A percentile compares a stretch with the other conserved stretches of the same genome.
Conservation (phyloP, 345 rosid genomes). For the Populus ilicifolia region DNA sequence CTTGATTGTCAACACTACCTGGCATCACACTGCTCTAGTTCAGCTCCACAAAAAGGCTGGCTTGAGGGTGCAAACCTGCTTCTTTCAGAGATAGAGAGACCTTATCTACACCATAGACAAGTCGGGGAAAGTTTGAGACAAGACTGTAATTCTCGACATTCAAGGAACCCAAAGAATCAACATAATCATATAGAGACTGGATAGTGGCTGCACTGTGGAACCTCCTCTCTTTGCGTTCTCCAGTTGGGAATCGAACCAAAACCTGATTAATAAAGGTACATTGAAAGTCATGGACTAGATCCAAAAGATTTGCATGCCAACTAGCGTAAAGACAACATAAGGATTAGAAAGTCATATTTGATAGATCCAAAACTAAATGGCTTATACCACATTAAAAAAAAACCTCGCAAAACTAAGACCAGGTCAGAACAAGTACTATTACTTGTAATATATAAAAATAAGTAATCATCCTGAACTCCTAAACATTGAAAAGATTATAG, state of each 20-base stretch:
- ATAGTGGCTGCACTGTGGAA: constrained; percentile 56
- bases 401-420: not conserved
- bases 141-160: constrained; percentile 71
- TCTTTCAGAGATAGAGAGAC: constrained; percentile 59
- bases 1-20: constrained; percentile 4
- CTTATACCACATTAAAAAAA: not conserved
- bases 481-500: not conserved
- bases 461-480: not conserved
- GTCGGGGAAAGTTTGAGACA: constrained; percentile 85
- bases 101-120: constrained; percentile 66
- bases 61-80: constrained; percentile 97
- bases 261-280: constrained; percentile 38
- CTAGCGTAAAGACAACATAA: not conserved
- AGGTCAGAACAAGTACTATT: not conserved
- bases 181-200: constrained; percentile 70
- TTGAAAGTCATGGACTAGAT: not conserved
- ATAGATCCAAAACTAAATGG: not conserved
- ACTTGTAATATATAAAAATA: not conserved
- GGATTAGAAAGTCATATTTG: not conserved
- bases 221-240: constrained; percentile 94
- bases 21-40: constrained; percentile 34
- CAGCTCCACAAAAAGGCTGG: constrained; percentile 93
- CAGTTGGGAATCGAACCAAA: constrained; percentile 82
- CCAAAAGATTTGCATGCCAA: not conserved
- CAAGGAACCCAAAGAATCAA: constrained; percentile 83